Evolutionary conservation across 306 rosid genomes (phyloP).

Genomic region (Begonia loranthoides): DNA sequence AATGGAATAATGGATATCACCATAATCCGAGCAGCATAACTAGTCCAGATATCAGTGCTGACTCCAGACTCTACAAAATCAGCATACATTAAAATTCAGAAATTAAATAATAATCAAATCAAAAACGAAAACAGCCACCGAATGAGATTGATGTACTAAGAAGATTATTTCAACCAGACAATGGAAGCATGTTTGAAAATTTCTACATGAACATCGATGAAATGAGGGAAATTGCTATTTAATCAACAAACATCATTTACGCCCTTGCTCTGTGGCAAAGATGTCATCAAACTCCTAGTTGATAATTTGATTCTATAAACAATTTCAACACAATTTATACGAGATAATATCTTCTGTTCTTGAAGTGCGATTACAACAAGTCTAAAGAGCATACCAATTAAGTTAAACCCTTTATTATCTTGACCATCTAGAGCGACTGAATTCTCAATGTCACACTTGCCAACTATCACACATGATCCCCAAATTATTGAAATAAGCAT

Average conservation of each 20-base stretch:
- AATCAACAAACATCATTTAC: too few species aligned
- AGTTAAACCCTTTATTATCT: conserved; percentile 32
- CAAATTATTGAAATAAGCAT: conserved; percentile 55
- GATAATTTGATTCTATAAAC: too few species aligned
- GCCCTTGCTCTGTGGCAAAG: too few species aligned
- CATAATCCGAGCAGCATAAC: conserved; percentile 82
- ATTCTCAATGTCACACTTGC: conserved; percentile 40
- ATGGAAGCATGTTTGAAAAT: too few species aligned
- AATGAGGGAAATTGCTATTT: too few species aligned
- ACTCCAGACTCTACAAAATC: conserved; percentile 77
- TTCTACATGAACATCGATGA: too few species aligned
- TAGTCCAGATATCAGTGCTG: conserved; percentile 91
- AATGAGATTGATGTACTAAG: too few species aligned
- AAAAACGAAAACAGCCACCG: too few species aligned
- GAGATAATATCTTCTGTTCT: neutral
- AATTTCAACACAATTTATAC: neutral
- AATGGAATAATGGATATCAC: conserved; percentile 64
- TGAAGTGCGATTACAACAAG: neutral
- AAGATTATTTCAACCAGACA: too few species aligned
- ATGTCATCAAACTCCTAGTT: too few species aligned
- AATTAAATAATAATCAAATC: too few species aligned
- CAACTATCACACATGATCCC: conserved; percentile 55
- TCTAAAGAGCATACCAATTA: conserved; percentile 21
- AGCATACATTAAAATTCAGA: too few species aligned
- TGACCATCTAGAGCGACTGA: conserved; percentile 14